Conservation (phyloP, 139 green algal species). For the Chlamydomonas sp. region DNA sequence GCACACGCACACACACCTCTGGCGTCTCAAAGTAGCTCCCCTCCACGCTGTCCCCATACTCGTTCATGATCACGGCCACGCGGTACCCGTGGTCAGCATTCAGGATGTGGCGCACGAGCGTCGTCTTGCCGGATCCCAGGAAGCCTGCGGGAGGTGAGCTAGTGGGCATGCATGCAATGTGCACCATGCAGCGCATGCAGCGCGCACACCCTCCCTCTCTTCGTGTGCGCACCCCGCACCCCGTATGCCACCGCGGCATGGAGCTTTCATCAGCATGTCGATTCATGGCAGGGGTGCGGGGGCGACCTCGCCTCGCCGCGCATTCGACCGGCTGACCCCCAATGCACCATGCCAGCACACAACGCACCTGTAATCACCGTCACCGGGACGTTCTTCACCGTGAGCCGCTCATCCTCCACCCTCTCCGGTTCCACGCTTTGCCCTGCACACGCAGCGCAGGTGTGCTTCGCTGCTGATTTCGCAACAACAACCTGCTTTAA, state of each 20-base stretch:
- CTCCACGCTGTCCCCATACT: conserved; percentile 44
- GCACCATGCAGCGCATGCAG: not conserved
- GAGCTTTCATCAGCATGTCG: conserved; percentile 4
- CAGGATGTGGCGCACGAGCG: conserved; percentile 58
- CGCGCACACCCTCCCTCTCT: not conserved
- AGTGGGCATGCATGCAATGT: not conserved
- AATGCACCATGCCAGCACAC: too few species aligned
- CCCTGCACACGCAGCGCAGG: too few species aligned
- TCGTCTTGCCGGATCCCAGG: conserved; percentile 39
- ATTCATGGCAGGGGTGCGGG: too few species aligned
- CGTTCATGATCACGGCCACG: conserved; percentile 68
- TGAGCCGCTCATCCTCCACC: not conserved
- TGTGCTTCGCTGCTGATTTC: too few species aligned
- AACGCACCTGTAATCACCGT: too few species aligned
- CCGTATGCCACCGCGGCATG: too few species aligned
- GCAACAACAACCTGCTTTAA: too few species aligned
- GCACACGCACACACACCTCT: too few species aligned
- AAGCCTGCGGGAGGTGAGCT: conserved; percentile 1
- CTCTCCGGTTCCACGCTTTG: too few species aligned
- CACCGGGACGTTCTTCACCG: not conserved
- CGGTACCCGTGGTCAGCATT: conserved; percentile 46
- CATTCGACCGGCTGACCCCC: too few species aligned
- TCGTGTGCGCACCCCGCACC: not conserved
- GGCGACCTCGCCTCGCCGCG: too few species aligned
- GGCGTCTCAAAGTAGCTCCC: conserved; percentile 16